Base-by-base conservation (phyloP, 371 early-diverging fungal species). In the Mucor racemosus region DNA sequence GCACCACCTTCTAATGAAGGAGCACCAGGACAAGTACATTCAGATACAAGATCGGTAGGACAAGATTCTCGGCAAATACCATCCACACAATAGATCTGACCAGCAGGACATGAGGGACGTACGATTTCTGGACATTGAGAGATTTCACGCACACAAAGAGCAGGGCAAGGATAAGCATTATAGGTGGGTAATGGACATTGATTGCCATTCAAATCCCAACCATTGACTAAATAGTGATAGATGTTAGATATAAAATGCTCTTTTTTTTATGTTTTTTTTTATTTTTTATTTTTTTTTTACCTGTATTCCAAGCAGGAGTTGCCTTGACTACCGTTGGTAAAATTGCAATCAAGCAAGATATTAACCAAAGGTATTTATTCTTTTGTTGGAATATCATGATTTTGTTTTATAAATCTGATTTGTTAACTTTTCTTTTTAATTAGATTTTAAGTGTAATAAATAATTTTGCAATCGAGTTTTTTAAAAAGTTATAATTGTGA, bases 21-120 rank as follows among this genome's bases (percentile, higher is more conserved):
- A 15, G 72, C 69, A 19, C 79, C 82, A 63, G 78, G 78, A 54
- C 84, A 84, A 7, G 72, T 48, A 58, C 84, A 84, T 14, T 53
- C 56, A 26, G 81, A 79, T 13, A 34, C 34, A 31, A 81, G 71
- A 40, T 68, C 62, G 3, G 66, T 44, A 41, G 82, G 75, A 36
- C 79, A 77, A 2, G 59, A 31, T 14, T 73, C 65, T 59, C 73
- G 79, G 66, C 89, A 88, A 1, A 58, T 34, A 1, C 87, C 87
- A 57, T 88, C 87, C 15, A 71, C 67, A 67, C 89, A 88, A 40
- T 75, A 86, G 6, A 59, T 71, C 44, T 64, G 62, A 4, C 81
- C 86, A 31, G 66, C 26, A 10, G 78, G 78, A 68, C 88, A 88
- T 35, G 65, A 54, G 2, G 74, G 54, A 2, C 72, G 57, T 31